A percentile compares a stretch with the other conserved stretches of the same genome.
Conservation (phyloP, 1,284 basidiomycete species). For the Tilletia indica region DNA sequence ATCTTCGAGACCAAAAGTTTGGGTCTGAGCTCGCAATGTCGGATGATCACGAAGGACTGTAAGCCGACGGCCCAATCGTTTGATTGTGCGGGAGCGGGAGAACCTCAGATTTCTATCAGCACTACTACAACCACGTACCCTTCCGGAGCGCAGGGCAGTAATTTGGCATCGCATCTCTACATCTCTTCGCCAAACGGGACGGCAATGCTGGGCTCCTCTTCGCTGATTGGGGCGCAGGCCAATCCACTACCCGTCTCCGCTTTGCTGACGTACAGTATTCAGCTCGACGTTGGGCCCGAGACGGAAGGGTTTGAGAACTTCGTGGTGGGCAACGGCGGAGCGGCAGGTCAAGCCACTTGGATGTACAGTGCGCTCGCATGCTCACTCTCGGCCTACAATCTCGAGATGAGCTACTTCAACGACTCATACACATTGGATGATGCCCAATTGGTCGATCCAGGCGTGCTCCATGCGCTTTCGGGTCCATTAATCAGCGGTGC, state of each 20-base stretch:
- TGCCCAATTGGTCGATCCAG: not conserved
- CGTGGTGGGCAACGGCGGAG: not conserved
- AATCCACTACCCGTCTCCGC: constrained; percentile 18
- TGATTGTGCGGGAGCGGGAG: constrained; percentile 21
- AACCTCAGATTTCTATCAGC: constrained; percentile 7
- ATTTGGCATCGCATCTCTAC: constrained; percentile 7
- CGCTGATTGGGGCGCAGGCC: not conserved
- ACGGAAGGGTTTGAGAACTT: constrained; percentile 18
- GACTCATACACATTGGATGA: constrained; percentile 10
- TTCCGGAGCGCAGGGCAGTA: constrained; percentile 8
- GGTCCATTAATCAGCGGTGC: constrained; percentile 23
- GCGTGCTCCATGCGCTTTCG: constrained; percentile 20
- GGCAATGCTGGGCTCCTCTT: constrained; percentile 4
- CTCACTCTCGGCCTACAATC: constrained; percentile 12
- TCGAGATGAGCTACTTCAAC: constrained; percentile 25
- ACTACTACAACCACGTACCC: not conserved
- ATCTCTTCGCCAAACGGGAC: constrained; percentile 6
- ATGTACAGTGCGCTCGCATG: constrained; percentile 20
- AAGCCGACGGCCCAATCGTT: constrained; percentile 4
- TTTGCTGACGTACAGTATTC: not conserved
- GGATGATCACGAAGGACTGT: constrained; percentile 23
- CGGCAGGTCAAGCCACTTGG: not conserved
- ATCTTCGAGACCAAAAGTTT: constrained; percentile 17
- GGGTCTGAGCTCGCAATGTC: constrained; percentile 18
- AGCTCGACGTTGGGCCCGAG: not conserved